phyloP scores from a whole-genome alignment of 306 rosid genomes.

The Cucurbita argyrosperma region DNA sequence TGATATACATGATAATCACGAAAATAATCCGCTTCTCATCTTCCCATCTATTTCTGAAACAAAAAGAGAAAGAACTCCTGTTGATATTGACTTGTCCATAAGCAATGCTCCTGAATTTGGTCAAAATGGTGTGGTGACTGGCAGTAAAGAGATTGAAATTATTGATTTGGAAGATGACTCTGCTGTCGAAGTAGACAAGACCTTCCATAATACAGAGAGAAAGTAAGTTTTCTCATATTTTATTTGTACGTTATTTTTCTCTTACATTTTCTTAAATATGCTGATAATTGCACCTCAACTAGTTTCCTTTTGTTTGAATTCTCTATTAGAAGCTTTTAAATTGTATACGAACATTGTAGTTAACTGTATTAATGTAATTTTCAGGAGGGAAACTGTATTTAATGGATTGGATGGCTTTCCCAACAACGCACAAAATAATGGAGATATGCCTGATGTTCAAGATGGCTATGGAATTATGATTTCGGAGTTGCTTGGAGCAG shows the following conservation, averaged over 20 bases:
- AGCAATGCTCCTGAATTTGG: conserved; percentile 36
- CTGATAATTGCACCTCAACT: neutral
- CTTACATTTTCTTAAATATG: conserved; percentile 1
- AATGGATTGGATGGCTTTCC: conserved; percentile 54
- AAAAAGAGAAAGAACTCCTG: conserved; percentile 34
- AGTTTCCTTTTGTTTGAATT: neutral
- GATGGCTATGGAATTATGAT: conserved; percentile 92
- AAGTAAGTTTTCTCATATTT: conserved; percentile 37
- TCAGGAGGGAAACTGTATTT: conserved; percentile 65
- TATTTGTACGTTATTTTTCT: conserved; percentile 2
- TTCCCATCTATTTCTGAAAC: conserved; percentile 37
- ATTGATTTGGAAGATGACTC: conserved; percentile 73
- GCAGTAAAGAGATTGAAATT: conserved; percentile 74
- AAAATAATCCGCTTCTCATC: conserved; percentile 31
- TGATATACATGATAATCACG: conserved; percentile 62
- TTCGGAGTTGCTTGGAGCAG: conserved; percentile 71
- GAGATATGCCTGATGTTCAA: conserved; percentile 63
- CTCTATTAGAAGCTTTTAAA: neutral
- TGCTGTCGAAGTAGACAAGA: conserved; percentile 36
- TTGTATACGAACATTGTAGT: neutral
- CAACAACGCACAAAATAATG: conserved; percentile 41
- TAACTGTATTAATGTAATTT: conserved; percentile 11
- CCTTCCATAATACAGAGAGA: conserved; percentile 33
- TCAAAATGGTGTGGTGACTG: conserved; percentile 30
- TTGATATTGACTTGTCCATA: conserved; percentile 59